Conservation (phyloP, 2,329 filamentous ascomycete species). For the Pseudonectria foliicola region DNA sequence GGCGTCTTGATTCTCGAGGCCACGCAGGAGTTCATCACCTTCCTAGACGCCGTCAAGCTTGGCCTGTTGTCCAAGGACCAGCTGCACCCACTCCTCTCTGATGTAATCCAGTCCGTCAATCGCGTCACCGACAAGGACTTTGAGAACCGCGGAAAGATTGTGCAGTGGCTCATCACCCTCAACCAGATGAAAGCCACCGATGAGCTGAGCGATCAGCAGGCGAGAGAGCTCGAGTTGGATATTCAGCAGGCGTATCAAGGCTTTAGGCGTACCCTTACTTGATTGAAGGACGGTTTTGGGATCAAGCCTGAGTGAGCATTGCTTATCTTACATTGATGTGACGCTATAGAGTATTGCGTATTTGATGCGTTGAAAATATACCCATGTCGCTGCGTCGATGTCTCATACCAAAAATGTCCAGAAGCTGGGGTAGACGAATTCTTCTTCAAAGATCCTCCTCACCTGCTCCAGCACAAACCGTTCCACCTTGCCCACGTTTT, state of each 20-base stretch:
- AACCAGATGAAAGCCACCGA: conserved; percentile 98
- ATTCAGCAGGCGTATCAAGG: conserved; percentile 92
- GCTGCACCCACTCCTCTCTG: conserved; percentile 87
- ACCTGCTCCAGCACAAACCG: conserved; percentile 96
- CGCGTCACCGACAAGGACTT: conserved; percentile 95
- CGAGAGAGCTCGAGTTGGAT: conserved; percentile 82
- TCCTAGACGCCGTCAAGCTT: conserved; percentile 88
- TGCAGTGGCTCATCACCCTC: conserved; percentile 93
- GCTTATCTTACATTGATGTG: conserved; percentile 1
- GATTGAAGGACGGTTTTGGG: conserved; percentile 9
- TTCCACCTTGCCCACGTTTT: conserved; percentile 98
- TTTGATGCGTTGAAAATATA: conserved; percentile 13
- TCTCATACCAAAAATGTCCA: conserved; percentile 87
- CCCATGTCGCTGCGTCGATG: conserved; percentile 7
- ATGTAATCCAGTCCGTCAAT: conserved; percentile 95
- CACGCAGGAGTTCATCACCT: conserved; percentile 97
- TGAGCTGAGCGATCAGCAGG: conserved; percentile 79
- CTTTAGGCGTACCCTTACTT: conserved; percentile 74
- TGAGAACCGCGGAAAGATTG: conserved; percentile 91
- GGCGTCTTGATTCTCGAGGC: conserved; percentile 75
- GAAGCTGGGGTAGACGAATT: conserved; percentile 97
- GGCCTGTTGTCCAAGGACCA: conserved; percentile 92
- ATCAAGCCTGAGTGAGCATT: too few relatives aligned
- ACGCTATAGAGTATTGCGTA: conserved; percentile 2
- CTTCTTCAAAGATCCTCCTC: conserved; percentile 93